Conservation (phyloP, 495 filamentous ascomycete species). For the Aspergillus funiculosus region DNA sequence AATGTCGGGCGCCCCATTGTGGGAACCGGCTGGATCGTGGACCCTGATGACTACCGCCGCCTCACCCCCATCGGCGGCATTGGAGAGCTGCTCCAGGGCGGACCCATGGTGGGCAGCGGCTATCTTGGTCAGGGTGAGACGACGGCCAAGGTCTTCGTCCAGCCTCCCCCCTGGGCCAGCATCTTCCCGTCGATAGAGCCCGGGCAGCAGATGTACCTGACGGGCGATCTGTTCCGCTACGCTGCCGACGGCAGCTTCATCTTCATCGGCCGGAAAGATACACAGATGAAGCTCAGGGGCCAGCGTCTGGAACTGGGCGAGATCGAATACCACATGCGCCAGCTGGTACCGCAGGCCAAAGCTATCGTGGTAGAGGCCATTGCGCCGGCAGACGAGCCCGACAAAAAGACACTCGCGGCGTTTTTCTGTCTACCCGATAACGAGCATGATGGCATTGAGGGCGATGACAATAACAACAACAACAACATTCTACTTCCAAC, state of each 20-base stretch:
- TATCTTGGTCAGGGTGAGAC: constrained; percentile 44
- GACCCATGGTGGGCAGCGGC: constrained; percentile 41
- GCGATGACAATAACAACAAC: too few species aligned
- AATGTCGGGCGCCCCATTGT: neutral
- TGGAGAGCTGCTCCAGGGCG: constrained; percentile 50
- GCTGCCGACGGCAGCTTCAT: neutral
- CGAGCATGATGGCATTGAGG: too few species aligned
- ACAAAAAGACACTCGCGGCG: neutral
- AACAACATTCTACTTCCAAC: too few species aligned
- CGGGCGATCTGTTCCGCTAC: neutral
- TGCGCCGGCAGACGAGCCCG: neutral
- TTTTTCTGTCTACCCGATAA: too few species aligned
- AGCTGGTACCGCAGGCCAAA: neutral
- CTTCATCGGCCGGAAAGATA: neutral
- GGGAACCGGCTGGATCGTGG: neutral
- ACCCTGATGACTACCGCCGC: constrained; percentile 13
- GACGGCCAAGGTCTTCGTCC: constrained; percentile 10
- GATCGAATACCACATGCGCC: neutral
- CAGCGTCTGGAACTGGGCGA: neutral
- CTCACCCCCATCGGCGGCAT: constrained; percentile 45
- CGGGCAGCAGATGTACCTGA: neutral
- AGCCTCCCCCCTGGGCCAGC: constrained; percentile 9
- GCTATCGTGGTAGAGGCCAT: neutral
- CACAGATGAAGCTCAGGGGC: constrained; percentile 1
- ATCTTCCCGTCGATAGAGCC: constrained; percentile 24